phyloP scores from a whole-genome alignment of 2,329 filamentous ascomycete species.

The Ascochyta lentis region DNA sequence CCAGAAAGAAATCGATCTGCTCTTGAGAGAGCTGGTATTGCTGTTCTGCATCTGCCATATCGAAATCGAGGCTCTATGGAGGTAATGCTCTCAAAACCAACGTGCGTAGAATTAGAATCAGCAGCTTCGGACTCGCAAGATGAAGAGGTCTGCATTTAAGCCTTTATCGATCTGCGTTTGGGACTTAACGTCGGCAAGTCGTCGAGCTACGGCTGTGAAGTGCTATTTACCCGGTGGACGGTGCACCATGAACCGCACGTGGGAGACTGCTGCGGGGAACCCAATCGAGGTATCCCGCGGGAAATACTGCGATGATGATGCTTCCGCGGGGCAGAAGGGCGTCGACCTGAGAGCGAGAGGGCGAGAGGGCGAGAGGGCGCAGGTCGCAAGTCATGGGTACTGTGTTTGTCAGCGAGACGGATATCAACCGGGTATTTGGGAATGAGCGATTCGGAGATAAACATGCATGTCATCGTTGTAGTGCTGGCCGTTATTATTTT shows the following conservation, averaged over 20 bases:
- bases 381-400: not conserved
- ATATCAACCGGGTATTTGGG: slow-evolving; percentile 1
- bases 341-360: not conserved
- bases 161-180: not conserved
- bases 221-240: slow-evolving; percentile 18
- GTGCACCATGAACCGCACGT: not conserved
- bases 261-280: slow-evolving; percentile 1
- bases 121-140: no score
- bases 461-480: not conserved
- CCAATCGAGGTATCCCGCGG: slow-evolving; percentile 4
- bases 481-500: not conserved
- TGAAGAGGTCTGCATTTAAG: not conserved
- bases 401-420: slow-evolving; percentile 5
- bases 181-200: slow-evolving; percentile 1
- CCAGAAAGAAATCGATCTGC: slow-evolving; percentile 61
- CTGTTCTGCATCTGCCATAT: slow-evolving; percentile 28
- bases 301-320: not conserved
- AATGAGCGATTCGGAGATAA: not conserved
- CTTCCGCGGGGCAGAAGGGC: slow-evolving; percentile 7
- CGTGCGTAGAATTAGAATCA: no score
- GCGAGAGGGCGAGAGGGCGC: not conserved
- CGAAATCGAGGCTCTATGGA: not conserved
- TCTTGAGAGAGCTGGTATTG: slow-evolving; percentile 50
- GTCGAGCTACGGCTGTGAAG: slow-evolving; percentile 10
- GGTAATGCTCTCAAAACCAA: no score